phyloP scores from a whole-genome alignment of 106 monocot species.

The Allium fistulosum region DNA sequence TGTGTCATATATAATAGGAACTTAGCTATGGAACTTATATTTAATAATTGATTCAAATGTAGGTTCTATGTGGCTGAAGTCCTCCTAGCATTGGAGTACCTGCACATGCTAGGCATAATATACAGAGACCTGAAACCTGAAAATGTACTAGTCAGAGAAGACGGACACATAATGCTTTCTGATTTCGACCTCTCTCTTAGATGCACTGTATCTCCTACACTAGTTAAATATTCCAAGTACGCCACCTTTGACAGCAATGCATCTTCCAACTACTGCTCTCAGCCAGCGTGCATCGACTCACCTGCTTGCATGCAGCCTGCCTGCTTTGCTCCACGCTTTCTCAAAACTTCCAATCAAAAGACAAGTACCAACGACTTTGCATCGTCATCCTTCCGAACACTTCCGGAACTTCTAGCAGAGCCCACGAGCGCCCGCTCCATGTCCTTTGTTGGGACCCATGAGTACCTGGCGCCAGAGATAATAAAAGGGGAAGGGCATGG shows the following conservation, averaged over 20 bases:
- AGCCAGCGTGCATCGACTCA: constrained; percentile 5
- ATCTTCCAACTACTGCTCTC: constrained; percentile 3
- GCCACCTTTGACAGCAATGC: not conserved
- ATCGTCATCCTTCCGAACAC: not conserved
- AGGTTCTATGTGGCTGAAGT: constrained; percentile 22
- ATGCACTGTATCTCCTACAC: constrained; percentile 10
- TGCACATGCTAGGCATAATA: constrained; percentile 18
- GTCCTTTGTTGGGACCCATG: constrained; percentile 16
- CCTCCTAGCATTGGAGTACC: constrained; percentile 17
- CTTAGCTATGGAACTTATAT: too few species aligned
- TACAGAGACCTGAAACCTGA: constrained; percentile 21
- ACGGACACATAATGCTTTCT: constrained; percentile 19
- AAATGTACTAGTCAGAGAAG: constrained; percentile 17
- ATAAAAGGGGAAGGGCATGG: constrained; percentile 22
- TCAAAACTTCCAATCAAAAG: not conserved
- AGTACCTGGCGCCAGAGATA: constrained; percentile 17
- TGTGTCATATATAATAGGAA: too few species aligned
- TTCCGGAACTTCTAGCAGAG: constrained; percentile 16
- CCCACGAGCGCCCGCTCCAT: constrained; percentile 13
- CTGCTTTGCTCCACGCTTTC: constrained; percentile 12
- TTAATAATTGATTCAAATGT: not conserved
- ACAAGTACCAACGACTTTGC: not conserved
- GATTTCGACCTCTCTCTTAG: constrained; percentile 18
- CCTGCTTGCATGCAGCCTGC: constrained; percentile 12
- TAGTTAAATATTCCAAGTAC: constrained; percentile 1